Conservation (phyloP, 1,284 basidiomycete species). For the Sanghuangporus baumii region DNA sequence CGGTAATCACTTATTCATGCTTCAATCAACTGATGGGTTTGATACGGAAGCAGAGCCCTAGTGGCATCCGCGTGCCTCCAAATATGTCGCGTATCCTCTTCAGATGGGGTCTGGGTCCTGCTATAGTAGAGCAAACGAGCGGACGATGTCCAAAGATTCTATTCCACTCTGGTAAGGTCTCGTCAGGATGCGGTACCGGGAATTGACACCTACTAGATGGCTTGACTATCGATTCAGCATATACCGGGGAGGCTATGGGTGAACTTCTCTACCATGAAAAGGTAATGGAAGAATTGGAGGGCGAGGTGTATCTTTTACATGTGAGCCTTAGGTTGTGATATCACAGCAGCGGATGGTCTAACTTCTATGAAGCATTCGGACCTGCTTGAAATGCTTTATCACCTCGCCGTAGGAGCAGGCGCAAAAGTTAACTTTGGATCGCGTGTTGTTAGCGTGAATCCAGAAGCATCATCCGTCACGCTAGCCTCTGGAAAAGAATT, state of each 20-base stretch:
- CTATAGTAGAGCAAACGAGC: constrained; percentile 26
- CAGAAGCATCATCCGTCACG: constrained; percentile 29
- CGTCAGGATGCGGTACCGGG: neutral
- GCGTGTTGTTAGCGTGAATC: constrained; percentile 31
- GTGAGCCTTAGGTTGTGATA: constrained; percentile 6
- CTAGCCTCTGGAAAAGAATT: constrained; percentile 42
- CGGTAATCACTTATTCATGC: neutral
- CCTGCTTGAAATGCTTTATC: constrained; percentile 39
- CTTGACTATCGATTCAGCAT: constrained; percentile 20
- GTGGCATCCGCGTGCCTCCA: constrained; percentile 41
- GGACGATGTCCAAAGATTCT: constrained; percentile 3
- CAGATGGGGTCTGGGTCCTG: constrained; percentile 44
- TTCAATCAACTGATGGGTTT: neutral
- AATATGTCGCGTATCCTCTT: constrained; percentile 45
- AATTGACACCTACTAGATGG: neutral
- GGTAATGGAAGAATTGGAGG: constrained; percentile 47
- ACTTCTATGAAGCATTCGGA: constrained; percentile 35
- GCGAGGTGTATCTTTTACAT: constrained; percentile 32
- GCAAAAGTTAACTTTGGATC: constrained; percentile 36
- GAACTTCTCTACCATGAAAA: constrained; percentile 29
- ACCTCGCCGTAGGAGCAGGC: constrained; percentile 39
- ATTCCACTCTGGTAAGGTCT: constrained; percentile 3
- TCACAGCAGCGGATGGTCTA: neutral
- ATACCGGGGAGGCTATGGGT: constrained; percentile 24
- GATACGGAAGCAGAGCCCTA: neutral